Conservation (phyloP, 2,329 filamentous ascomycete species). For the Leptographium procerum region DNA sequence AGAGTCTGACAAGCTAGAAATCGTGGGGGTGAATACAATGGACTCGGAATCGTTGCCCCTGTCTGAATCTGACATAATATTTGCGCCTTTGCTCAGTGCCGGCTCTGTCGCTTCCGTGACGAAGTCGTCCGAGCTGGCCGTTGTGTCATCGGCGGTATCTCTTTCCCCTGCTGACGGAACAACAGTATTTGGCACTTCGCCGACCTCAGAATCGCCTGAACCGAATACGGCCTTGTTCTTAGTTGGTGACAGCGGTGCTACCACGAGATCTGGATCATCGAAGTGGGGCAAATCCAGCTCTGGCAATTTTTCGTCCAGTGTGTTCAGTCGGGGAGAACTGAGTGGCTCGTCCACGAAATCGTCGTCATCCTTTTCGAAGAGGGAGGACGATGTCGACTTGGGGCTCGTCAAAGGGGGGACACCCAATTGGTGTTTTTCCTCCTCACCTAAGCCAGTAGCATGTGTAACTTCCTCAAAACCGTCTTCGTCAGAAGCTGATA, state of each 20-base stretch:
- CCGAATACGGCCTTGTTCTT: slow-evolving; percentile 19
- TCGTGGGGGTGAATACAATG: slow-evolving; percentile 16
- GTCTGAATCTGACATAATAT: slow-evolving; percentile 8
- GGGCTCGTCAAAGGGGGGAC: slow-evolving; percentile 22
- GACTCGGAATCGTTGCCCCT: slow-evolving; percentile 18
- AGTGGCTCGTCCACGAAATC: slow-evolving; percentile 72
- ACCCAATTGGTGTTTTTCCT: slow-evolving; percentile 18
- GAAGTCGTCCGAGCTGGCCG: slow-evolving; percentile 5
- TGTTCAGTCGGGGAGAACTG: slow-evolving; percentile 53
- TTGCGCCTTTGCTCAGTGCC: slow-evolving; percentile 9
- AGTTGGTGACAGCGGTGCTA: slow-evolving; percentile 45
- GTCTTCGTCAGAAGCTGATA: slow-evolving; percentile 61
- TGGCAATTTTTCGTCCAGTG: slow-evolving; percentile 45
- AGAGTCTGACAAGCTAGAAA: slow-evolving; percentile 11
- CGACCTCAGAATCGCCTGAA: neutral
- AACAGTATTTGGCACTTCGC: neutral
- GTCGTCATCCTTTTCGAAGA: slow-evolving; percentile 51
- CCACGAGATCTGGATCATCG: slow-evolving; percentile 44
- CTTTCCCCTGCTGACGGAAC: neutral
- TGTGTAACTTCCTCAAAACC: slow-evolving; percentile 82
- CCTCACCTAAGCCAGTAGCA: slow-evolving; percentile 59
- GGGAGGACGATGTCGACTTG: slow-evolving; percentile 20
- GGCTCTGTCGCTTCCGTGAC: slow-evolving; percentile 13
- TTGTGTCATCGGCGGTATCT: neutral
- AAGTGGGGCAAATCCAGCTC: slow-evolving; percentile 32